These are phyloP conservation scores for Aureobasidium subglaciale DNA, from an alignment of 2,329 filamentous ascomycete genomes.

Conservation along the genomic window DNA sequence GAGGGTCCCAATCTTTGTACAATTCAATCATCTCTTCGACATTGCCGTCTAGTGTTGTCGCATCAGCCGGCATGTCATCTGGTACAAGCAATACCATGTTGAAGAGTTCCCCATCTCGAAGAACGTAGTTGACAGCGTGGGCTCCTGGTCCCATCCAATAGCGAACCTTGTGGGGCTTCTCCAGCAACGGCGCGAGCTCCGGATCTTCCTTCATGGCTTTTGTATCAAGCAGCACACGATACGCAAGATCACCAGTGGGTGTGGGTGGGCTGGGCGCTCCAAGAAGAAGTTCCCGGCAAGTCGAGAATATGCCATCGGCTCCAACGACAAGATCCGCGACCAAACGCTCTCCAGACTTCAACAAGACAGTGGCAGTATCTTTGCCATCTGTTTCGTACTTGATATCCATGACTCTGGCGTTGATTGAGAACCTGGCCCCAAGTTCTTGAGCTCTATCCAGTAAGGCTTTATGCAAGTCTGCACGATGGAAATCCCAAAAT, in stretches of 20 bases:
- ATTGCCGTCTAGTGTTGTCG: conserved; percentile 42
- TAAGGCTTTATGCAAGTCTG: conserved; percentile 44
- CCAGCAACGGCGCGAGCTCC: conserved; percentile 39
- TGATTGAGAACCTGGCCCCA: conserved; percentile 41
- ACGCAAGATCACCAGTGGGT: conserved; percentile 46
- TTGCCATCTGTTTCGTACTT: conserved; percentile 19
- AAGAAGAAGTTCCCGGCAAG: conserved; percentile 39
- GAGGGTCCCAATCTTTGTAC: conserved; percentile 52
- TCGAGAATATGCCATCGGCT: conserved; percentile 43
- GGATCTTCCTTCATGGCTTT: conserved; percentile 41
- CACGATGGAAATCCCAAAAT: conserved; percentile 51
- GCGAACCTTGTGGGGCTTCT: conserved; percentile 41
- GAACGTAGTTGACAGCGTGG: conserved; percentile 47
- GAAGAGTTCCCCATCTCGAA: conserved; percentile 42
- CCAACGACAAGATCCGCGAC: conserved; percentile 42
- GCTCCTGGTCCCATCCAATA: conserved; percentile 48
- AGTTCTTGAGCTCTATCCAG: conserved; percentile 42
- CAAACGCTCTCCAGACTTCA: conserved; percentile 32
- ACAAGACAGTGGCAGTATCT: conserved; percentile 31
- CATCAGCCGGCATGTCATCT: conserved; percentile 42
- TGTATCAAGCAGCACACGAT: conserved; percentile 41
- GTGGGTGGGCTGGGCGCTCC: conserved; percentile 40
- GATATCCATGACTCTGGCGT: conserved; percentile 39
- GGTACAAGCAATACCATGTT: conserved; percentile 48
- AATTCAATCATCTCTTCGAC: conserved; percentile 48